Evolutionary conservation across 805 yeast genomes (phyloP), one percentile per base, ranked within the genome.

Genomic region (Metschnikowia gruessii): DNA sequence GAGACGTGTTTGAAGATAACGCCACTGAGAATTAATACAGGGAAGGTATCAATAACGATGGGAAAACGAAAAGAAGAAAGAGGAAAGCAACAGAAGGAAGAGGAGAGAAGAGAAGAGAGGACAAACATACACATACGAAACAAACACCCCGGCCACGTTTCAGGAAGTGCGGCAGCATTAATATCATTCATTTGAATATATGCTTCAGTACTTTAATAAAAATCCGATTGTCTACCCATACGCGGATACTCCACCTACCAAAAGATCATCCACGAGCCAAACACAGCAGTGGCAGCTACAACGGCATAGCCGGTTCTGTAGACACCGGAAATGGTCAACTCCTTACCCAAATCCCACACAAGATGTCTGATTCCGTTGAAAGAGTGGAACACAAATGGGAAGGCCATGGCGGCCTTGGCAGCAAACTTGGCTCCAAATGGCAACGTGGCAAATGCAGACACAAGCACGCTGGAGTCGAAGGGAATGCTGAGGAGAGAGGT

Each of bases 321-420:
- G 48, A 94, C 97, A 57, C 96, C 97, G 63, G 85, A 81, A 57
- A 87, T 62, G 51, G 90, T 79, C 64, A 92, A 77, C 68, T 85
- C 87, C 56, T 72, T 75, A 65, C 96, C 96, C 44, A 82, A 66
- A 67, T 94, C 99, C 99, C 99, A 94, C 46, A 87, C 63, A 68
- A 92, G 73, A 68, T 94, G 99, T 79, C 99, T 88, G 53, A 92
- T 50, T 59, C 98, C 97, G 66, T 91, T 89, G 65, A 76, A 80
- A 39, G 79, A 61, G 70, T 94, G 99, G 85, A 80, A 90, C 26
- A 86, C 85, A 68, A 94, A 89, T 55, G 97, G 91, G 74, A 80
- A 80, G 8, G 94, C 81, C 62, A 84, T 80, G 34, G 80, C 61
- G 42, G 84, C 82, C 75, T 94, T 94, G 48, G 81, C 70, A 19